These are phyloP conservation scores for Vararia minispora DNA, from an alignment of 768 basidiomycete genomes.

Conservation along the genomic window DNA sequence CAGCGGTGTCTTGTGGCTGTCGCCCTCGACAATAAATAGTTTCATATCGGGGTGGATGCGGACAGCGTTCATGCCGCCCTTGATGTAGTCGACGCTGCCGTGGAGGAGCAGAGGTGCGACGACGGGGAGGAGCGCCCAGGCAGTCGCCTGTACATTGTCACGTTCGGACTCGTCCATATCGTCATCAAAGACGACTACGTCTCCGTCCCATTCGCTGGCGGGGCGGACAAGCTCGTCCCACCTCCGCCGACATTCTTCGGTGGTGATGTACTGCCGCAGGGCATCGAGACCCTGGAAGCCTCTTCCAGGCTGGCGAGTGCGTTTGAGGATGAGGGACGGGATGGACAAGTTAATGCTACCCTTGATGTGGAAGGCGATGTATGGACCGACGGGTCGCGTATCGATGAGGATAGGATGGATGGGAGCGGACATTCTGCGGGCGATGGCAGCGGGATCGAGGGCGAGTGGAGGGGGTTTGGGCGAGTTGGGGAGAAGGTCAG, in stretches of 20 bases:
- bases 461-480: conserved; percentile 23
- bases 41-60: conserved; percentile 46
- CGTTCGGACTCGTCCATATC: conserved; percentile 63
- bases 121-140: conserved; percentile 64
- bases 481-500: conserved; percentile 9
- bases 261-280: conserved; percentile 73
- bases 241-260: conserved; percentile 54
- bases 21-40: conserved; percentile 34
- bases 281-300: conserved; percentile 57
- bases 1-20: no score
- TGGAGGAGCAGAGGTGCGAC: conserved; percentile 45
- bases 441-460: conserved; percentile 36
- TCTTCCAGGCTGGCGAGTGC: conserved; percentile 60
- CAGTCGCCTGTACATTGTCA: conserved; percentile 39
- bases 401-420: conserved; percentile 73
- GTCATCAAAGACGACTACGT: conserved; percentile 68
- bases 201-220: conserved; percentile 56
- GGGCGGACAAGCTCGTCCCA: conserved; percentile 57
- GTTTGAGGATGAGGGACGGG: conserved; percentile 84
- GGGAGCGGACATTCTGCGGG: conserved; percentile 31
- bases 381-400: conserved; percentile 61
- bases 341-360: conserved; percentile 79
- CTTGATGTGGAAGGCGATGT: conserved; percentile 50
- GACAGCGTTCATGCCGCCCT: conserved; percentile 59
- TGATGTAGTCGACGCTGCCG: conserved; percentile 54